Conservation (phyloP, 768 basidiomycete species). For the Scleroderma citrinum region DNA sequence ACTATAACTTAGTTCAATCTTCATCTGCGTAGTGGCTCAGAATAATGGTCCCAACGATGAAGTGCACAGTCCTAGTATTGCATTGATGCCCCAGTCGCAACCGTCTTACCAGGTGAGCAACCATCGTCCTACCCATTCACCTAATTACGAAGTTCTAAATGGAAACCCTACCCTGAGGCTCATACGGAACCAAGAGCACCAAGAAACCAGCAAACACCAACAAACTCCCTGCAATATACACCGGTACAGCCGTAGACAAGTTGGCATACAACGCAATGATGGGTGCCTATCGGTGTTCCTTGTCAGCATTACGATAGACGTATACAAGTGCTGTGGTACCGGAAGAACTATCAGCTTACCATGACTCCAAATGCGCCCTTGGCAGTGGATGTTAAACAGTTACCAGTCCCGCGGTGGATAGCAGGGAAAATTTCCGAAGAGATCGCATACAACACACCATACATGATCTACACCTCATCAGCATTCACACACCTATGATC, state of each 20-base stretch:
- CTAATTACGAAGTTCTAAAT: slow-evolving; percentile 33
- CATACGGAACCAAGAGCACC: slow-evolving; percentile 62
- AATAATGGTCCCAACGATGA: no score
- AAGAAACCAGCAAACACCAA: slow-evolving; percentile 55
- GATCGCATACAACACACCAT: slow-evolving; percentile 66
- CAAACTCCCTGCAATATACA: slow-evolving; percentile 65
- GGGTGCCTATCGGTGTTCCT: slow-evolving; percentile 43
- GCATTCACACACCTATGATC: neutral
- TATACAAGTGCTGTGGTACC: neutral
- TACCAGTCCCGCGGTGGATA: slow-evolving; percentile 69
- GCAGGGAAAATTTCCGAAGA: slow-evolving; percentile 69
- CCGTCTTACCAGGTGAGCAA: no score
- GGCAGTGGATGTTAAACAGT: slow-evolving; percentile 55
- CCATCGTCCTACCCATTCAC: no score
- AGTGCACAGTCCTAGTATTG: no score
- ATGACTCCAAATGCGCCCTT: slow-evolving; percentile 64
- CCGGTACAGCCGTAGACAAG: slow-evolving; percentile 57
- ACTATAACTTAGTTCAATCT: no score
- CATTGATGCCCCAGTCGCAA: no score
- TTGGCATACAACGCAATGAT: slow-evolving; percentile 69
- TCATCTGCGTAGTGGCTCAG: no score
- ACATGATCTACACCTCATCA: slow-evolving; percentile 51
- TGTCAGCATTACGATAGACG: neutral
- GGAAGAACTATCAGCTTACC: slow-evolving; percentile 32
- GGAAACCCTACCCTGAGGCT: slow-evolving; percentile 68